phyloP scores from a whole-genome alignment of 371 early-diverging fungal genomes.

The Polyrhizophydium stewartii region DNA sequence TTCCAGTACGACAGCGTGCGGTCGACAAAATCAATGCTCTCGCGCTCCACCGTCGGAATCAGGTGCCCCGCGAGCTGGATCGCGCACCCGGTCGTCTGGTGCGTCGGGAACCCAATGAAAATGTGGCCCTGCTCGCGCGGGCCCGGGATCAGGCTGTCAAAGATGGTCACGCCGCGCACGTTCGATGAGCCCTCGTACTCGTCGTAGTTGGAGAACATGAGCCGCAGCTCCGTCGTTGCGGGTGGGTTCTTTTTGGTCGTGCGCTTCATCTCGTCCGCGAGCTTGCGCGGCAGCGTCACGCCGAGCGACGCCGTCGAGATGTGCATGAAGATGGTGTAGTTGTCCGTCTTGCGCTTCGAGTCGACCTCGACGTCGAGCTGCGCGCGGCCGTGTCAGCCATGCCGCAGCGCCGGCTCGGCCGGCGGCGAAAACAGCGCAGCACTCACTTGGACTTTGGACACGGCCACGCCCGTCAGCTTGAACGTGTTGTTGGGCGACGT shows the following conservation, averaged over 20 bases:
- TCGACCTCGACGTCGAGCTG: slow-evolving; percentile 68
- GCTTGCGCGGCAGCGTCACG: slow-evolving; percentile 50
- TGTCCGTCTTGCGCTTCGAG: slow-evolving; percentile 13
- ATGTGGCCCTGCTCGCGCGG: slow-evolving; percentile 73
- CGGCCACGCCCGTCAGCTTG: slow-evolving; percentile 39
- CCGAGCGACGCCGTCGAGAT: slow-evolving; percentile 62
- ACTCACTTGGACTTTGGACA: slow-evolving; percentile 37
- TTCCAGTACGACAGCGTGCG: slow-evolving; percentile 78
- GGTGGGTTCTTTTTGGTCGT: slow-evolving; percentile 89
- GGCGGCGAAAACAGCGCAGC: too few species aligned
- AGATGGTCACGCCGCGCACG: slow-evolving; percentile 33
- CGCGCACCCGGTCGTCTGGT: slow-evolving; percentile 86
- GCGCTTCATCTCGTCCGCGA: slow-evolving; percentile 78
- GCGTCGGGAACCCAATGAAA: slow-evolving; percentile 86
- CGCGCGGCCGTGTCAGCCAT: too few species aligned
- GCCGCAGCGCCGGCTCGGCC: too few species aligned
- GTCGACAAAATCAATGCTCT: slow-evolving; percentile 89
- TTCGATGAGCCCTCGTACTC: slow-evolving; percentile 69
- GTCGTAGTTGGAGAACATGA: slow-evolving; percentile 65
- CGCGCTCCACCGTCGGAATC: slow-evolving; percentile 90
- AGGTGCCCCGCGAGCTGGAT: slow-evolving; percentile 73
- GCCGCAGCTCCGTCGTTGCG: slow-evolving; percentile 61
- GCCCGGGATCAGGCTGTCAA: slow-evolving; percentile 56
- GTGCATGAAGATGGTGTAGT: slow-evolving; percentile 62
- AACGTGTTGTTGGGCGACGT: slow-evolving; percentile 70